A percentile compares a stretch with the other conserved stretches of the same genome.
Evolutionary conservation across 257 asterid genomes (phyloP).

Genomic region (Thymus quinquecostatus): DNA sequence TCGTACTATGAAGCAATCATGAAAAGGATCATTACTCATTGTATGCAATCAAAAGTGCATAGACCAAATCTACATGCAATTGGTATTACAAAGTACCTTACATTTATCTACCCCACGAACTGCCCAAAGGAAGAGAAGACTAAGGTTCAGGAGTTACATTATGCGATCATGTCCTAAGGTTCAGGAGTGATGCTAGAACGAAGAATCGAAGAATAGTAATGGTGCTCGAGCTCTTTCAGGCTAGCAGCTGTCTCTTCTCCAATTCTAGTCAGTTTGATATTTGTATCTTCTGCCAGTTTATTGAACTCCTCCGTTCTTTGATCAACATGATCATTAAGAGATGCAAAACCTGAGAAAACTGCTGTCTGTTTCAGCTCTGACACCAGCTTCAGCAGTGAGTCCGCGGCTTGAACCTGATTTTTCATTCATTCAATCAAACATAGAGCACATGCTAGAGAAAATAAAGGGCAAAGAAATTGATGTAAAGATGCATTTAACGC

Average conservation of each 20-base stretch:
- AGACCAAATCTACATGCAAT: too few relatives aligned
- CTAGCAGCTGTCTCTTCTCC: constrained; percentile 87
- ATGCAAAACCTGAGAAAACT: constrained; percentile 83
- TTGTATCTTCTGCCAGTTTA: constrained; percentile 64
- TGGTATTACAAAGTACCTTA: too few relatives aligned
- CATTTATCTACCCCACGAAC: background rate
- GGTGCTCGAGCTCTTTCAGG: constrained; percentile 80
- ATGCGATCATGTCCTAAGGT: constrained; percentile 16
- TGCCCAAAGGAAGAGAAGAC: background rate
- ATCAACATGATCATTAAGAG: constrained; percentile 88
- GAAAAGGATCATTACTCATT: too few relatives aligned
- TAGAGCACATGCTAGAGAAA: background rate
- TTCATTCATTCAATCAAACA: constrained; percentile 23
- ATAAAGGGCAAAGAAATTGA: background rate
- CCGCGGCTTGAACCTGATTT: constrained; percentile 84
- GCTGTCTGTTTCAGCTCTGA: constrained; percentile 93
- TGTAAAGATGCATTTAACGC: background rate
- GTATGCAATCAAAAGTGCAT: too few relatives aligned
- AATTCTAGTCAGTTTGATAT: constrained; percentile 51
- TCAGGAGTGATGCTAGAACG: constrained; percentile 37
- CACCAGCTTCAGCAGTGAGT: constrained; percentile 86
- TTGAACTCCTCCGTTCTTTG: constrained; percentile 73
- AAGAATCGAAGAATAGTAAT: constrained; percentile 68
- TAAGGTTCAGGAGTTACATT: background rate
- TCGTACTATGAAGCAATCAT: too few relatives aligned